Evolutionary conservation across 768 basidiomycete species (phyloP), one percentile per base, ranked within the genome.

Genomic region (Sarcodon aspratus): DNA sequence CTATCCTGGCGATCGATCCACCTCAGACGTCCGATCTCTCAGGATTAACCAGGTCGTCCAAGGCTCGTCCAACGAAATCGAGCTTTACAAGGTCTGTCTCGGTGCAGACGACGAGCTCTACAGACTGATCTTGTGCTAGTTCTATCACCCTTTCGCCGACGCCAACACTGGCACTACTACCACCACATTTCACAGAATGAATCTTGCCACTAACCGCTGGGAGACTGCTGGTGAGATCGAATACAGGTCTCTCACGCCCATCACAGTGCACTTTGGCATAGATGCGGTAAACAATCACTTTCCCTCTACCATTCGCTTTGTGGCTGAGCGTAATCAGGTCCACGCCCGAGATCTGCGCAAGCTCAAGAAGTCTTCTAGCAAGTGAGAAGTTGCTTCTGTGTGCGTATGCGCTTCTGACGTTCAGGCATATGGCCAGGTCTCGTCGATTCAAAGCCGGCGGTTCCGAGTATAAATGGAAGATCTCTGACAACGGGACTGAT

Each of bases 391-490:
- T 40, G 21, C 37, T 31, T 15, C 31, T 44, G 17, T 33, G 40
- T 43, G 47, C 51, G 32, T 36, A 32, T 33, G 37, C 21, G n/a
- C 48, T 17, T 21, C 13, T 31, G 45, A 34, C 38, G 11, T 27
- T 27, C 21, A 27, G 21, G 5, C 21, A 27, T n/a, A n/a, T 46
- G 47, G 21, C 32, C 44, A 76, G 78, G 49, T 79, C 78, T 9
- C 72, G 78, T 50, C 63, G 77, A 27, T 79, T 79, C 64, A 77
- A 72, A 54, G 73, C 61, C 10, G 61, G 59, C 6, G 69, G 69
- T 35, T 57, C 63, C 31, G 72, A 74, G 54, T 79, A 79, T 64
- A 79, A 78, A 53, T 79, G 78, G 78, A 79, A 75, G 60, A 59
- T 70, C 35, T 58, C 60, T 45, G 68, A 70, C 38, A 69, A 72